Base-by-base conservation (phyloP, 768 basidiomycete species). In the Exsudoporus frostii region DNA sequence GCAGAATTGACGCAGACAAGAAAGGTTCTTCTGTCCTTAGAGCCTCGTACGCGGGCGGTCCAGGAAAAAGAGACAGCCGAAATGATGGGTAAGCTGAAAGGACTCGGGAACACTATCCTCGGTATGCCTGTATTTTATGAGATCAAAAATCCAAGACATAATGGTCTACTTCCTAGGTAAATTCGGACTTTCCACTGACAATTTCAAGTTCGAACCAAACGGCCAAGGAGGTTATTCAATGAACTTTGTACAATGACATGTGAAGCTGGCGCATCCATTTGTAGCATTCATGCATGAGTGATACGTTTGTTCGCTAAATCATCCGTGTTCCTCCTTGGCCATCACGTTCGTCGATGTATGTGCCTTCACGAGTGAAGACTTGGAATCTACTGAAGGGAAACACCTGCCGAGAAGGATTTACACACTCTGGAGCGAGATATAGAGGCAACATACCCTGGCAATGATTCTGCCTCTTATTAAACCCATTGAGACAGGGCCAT, bases 171-270 rank as follows among this genome's bases (percentile, higher is more conserved):
- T 48, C 14, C 44, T 17, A 95, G 92, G 92, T 4, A 90, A 89
- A 55, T 98, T 98, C 65, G 96, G 97, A 17, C 69, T 98, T 57
- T 93, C 88, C 14, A 98, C 95, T 0, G 86, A 98, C 66, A 98
- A 96, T 73, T 98, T 98, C 80, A 89, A 98, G 73, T 92, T 99
- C 63, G 85, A 86, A 54, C 92, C 92, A 17, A 95, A 96, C 58
- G 91, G 87, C 7, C 86, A 93, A 56, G 96, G 96, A n/a, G 93
- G 96, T 0, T 98, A 98, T 74, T 90, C 88, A 1, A 83, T 98
- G 81, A 90, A 90, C 62, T 97, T 98, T 66, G 75, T 74, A 41
- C 79, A 68, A 61, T 86, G 68, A 77, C 49, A 33, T 11, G 13
- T 3, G 22, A 29, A 39, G 36, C 13, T 33, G 13, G 11, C 44